Evolutionary conservation across 2,329 filamentous ascomycete genomes (phyloP).

Genomic region (Phaeosphaeriaceae sp.): DNA sequence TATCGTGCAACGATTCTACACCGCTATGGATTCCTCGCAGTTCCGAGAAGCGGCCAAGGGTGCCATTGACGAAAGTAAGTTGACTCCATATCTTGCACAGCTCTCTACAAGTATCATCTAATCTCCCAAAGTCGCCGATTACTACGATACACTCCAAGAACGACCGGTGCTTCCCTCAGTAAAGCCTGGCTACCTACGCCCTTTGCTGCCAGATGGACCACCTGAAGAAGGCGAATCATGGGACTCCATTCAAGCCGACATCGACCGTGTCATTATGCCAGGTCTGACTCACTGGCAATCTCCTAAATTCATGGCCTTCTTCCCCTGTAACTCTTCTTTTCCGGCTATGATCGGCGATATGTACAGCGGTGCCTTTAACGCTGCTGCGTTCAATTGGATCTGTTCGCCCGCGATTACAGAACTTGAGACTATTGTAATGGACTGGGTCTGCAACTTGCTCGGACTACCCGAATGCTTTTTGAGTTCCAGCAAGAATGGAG

Average conservation of each 20-base stretch:
- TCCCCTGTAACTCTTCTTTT: slow-evolving; percentile 80
- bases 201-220: slow-evolving; percentile 72
- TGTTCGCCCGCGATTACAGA: slow-evolving; percentile 92
- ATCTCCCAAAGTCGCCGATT: slow-evolving; percentile 83
- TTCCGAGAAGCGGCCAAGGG: slow-evolving; percentile 79
- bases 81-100: no score
- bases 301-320: slow-evolving; percentile 94
- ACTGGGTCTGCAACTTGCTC: slow-evolving; percentile 84
- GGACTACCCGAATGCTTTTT: slow-evolving; percentile 75
- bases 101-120: no score
- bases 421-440: slow-evolving; percentile 88
- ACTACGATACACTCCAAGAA: slow-evolving; percentile 76
- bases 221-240: slow-evolving; percentile 75
- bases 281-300: slow-evolving; percentile 95
- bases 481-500: slow-evolving; percentile 67
- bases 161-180: slow-evolving; percentile 78
- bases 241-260: slow-evolving; percentile 79
- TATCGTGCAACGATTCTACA: no score
- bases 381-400: slow-evolving; percentile 96
- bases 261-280: slow-evolving; percentile 85
- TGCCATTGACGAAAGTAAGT: slow-evolving; percentile 85
- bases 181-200: slow-evolving; percentile 82
- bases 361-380: slow-evolving; percentile 86
- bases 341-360: slow-evolving; percentile 90
- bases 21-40: slow-evolving; percentile 84